phyloP scores from a whole-genome alignment of 331 rosid species.

The Arachis monticola region DNA sequence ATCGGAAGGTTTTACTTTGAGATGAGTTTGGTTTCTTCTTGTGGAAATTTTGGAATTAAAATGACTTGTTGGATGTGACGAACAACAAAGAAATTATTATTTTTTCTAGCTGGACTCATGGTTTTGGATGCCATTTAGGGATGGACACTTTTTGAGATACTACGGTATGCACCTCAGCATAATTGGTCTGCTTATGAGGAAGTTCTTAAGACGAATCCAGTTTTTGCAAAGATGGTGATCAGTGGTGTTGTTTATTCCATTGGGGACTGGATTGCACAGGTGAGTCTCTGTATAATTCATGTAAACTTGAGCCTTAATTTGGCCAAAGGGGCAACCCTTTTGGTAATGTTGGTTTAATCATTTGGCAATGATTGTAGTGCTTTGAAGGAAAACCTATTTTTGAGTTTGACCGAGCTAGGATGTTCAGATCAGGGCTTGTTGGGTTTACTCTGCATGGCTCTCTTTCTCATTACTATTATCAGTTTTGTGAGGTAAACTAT shows the following conservation, averaged over 20 bases:
- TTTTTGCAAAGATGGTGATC: slow-evolving; percentile 94
- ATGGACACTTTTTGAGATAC: slow-evolving; percentile 90
- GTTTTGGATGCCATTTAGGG: slow-evolving; percentile 58
- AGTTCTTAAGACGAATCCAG: slow-evolving; percentile 92
- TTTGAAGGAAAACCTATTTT: slow-evolving; percentile 92
- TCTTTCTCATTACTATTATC: slow-evolving; percentile 93
- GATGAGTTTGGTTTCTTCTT: neutral
- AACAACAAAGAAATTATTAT: neutral
- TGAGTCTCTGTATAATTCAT: slow-evolving; percentile 36
- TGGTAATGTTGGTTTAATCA: slow-evolving; percentile 1
- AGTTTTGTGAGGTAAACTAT: slow-evolving; percentile 80
- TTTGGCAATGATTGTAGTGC: slow-evolving; percentile 62
- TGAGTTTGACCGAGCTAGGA: slow-evolving; percentile 87
- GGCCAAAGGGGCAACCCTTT: neutral
- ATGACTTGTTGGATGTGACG: neutral
- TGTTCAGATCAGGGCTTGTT: slow-evolving; percentile 94
- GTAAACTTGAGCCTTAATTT: slow-evolving; percentile 19
- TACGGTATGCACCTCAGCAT: slow-evolving; percentile 93
- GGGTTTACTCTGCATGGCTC: slow-evolving; percentile 97
- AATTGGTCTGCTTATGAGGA: slow-evolving; percentile 98
- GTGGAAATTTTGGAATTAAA: neutral
- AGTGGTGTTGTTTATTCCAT: slow-evolving; percentile 94
- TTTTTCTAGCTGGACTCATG: slow-evolving; percentile 26
- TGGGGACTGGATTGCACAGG: slow-evolving; percentile 99
- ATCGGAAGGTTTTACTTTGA: neutral